Conservation (phyloP, 1,284 basidiomycete genomes). For the Phylloporus sp. region DNA sequence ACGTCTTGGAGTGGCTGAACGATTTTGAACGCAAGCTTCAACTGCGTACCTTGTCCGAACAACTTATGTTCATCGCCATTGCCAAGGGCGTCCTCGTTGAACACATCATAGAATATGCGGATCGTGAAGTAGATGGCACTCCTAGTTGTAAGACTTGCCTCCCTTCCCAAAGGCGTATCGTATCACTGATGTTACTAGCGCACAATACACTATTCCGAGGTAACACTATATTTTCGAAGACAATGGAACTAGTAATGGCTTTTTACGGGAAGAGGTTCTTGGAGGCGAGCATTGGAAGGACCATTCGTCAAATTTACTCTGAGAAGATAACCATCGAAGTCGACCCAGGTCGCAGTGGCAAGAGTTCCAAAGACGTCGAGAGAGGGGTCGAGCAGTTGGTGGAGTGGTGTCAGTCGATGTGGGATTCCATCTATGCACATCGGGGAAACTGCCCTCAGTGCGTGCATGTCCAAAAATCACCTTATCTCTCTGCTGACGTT, state of each 20-base stretch:
- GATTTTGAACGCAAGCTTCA: slow-evolving; percentile 72
- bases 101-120: slow-evolving; percentile 67
- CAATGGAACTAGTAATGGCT: slow-evolving; percentile 76
- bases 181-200: slow-evolving; percentile 41
- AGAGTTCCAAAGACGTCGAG: slow-evolving; percentile 62
- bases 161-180: not conserved
- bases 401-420: slow-evolving; percentile 77
- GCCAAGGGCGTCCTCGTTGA: slow-evolving; percentile 65
- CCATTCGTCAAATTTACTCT: slow-evolving; percentile 67
- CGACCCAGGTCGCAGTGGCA: slow-evolving; percentile 68
- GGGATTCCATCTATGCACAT: slow-evolving; percentile 77
- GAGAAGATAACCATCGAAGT: slow-evolving; percentile 80
- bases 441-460: slow-evolving; percentile 76
- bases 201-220: slow-evolving; percentile 77
- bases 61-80: slow-evolving; percentile 70
- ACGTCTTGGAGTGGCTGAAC: slow-evolving; percentile 73
- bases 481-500: slow-evolving; percentile 15
- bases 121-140: slow-evolving; percentile 67
- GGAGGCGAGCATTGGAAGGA: slow-evolving; percentile 73
- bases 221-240: slow-evolving; percentile 81
- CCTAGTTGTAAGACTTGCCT: slow-evolving; percentile 53
- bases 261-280: slow-evolving; percentile 77
- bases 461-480: slow-evolving; percentile 34
- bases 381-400: slow-evolving; percentile 72
- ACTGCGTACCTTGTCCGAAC: slow-evolving; percentile 59